These are phyloP conservation scores for Vaccinium darrowii DNA, from an alignment of 148 eudicot genomes.

Conservation along the genomic window DNA sequence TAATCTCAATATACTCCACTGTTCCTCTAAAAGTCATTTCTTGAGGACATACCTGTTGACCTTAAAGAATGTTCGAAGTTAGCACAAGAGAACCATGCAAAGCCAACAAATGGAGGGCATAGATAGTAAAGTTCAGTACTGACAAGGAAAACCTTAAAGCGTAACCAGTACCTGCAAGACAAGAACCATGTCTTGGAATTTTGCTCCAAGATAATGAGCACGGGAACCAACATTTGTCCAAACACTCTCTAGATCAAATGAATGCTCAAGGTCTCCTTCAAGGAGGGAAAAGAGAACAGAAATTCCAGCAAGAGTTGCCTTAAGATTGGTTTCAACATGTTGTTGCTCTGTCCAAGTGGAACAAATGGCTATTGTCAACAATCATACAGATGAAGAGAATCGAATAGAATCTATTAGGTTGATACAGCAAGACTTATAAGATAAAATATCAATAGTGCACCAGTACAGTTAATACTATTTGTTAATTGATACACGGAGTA, in stretches of 20 bases:
- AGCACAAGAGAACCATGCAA: slow-evolving; percentile 23
- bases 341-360: slow-evolving; percentile 63
- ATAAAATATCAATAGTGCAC: neutral
- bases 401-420: neutral
- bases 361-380: slow-evolving; percentile 10
- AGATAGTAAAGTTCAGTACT: slow-evolving; percentile 2
- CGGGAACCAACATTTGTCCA: slow-evolving; percentile 29
- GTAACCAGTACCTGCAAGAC: slow-evolving; percentile 59
- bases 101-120: slow-evolving; percentile 15
- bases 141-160: slow-evolving; percentile 5
- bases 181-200: slow-evolving; percentile 42
- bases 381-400: neutral
- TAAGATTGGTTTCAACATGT: slow-evolving; percentile 81
- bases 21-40: slow-evolving; percentile 64
- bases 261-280: slow-evolving; percentile 54
- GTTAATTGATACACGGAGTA: neutral
- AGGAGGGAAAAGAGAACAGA: slow-evolving; percentile 54
- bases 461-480: neutral
- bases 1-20: slow-evolving; percentile 56
- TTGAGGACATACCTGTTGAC: slow-evolving; percentile 67
- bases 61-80: slow-evolving; percentile 44
- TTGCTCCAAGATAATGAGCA: slow-evolving; percentile 55
- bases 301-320: slow-evolving; percentile 58
- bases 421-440: neutral
- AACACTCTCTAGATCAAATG: slow-evolving; percentile 23